These are phyloP conservation scores for Seiridium cupressi DNA, from an alignment of 2,329 filamentous ascomycete species.

Conservation along the genomic window DNA sequence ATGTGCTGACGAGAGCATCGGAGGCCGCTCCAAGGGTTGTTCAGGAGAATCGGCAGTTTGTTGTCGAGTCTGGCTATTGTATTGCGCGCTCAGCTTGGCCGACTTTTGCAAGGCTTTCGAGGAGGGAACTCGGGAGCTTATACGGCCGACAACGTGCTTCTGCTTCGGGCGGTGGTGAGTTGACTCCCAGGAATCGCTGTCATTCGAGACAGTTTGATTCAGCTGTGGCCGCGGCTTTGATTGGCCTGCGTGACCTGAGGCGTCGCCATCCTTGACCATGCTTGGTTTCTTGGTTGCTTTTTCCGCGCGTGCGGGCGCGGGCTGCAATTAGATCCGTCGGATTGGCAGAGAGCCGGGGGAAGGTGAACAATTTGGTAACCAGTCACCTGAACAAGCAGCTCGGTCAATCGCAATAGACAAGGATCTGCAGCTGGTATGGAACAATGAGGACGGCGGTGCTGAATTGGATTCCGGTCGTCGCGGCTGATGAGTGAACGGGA, in stretches of 20 bases:
- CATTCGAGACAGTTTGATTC: slow-evolving; percentile 23
- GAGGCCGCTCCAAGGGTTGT: slow-evolving; percentile 34
- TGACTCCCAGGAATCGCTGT: slow-evolving; percentile 33
- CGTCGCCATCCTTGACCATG: slow-evolving; percentile 38
- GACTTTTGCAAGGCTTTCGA: slow-evolving; percentile 49
- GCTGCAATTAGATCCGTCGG: background rate
- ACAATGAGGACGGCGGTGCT: too few relatives aligned
- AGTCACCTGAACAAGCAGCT: too few relatives aligned
- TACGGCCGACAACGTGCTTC: slow-evolving; percentile 46
- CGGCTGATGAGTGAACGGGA: too few relatives aligned
- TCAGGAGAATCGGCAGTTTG: slow-evolving; percentile 28
- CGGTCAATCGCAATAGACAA: too few relatives aligned
- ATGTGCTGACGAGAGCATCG: slow-evolving; percentile 33
- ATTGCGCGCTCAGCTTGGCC: slow-evolving; percentile 23
- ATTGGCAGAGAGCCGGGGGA: too few relatives aligned
- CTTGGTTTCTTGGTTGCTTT: slow-evolving; percentile 13
- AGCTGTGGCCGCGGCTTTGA: slow-evolving; percentile 48
- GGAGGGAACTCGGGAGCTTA: slow-evolving; percentile 52
- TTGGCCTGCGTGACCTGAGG: slow-evolving; percentile 26
- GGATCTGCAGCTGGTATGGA: too few relatives aligned
- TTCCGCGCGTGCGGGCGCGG: background rate
- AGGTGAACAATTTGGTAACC: background rate
- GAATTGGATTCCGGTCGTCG: too few relatives aligned
- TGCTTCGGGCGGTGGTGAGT: slow-evolving; percentile 31
- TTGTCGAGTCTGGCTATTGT: slow-evolving; percentile 31